phyloP scores from a whole-genome alignment of 345 rosid genomes.

The Dimocarpus longan region DNA sequence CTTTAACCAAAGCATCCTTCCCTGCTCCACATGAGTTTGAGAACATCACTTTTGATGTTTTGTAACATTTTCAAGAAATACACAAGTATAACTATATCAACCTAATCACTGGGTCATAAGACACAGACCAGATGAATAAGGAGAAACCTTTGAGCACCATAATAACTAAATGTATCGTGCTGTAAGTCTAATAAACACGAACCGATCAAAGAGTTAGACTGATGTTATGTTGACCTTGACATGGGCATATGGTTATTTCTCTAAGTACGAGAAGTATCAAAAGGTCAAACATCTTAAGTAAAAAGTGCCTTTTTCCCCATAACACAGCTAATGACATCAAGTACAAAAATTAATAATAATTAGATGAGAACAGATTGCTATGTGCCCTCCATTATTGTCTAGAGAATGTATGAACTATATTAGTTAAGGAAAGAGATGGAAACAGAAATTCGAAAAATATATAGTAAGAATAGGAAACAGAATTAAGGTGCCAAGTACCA shows the following conservation, averaged over 20 bases:
- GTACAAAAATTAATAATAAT: neutral
- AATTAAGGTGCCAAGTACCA: neutral
- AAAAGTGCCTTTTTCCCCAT: too few relatives aligned
- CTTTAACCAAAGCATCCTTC: constrained; percentile 87
- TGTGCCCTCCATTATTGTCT: neutral
- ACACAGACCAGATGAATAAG: neutral
- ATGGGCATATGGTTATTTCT: too few relatives aligned
- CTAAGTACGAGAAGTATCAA: too few relatives aligned
- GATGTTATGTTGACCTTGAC: too few relatives aligned
- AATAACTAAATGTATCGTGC: too few relatives aligned
- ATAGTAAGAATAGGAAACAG: neutral
- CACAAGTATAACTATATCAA: neutral
- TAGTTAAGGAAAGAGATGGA: neutral
- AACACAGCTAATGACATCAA: neutral
- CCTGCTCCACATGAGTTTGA: constrained; percentile 54
- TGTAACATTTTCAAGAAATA: neutral
- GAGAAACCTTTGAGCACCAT: neutral
- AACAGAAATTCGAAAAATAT: neutral
- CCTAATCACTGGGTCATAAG: neutral
- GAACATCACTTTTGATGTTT: constrained; percentile 11
- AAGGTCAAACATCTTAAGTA: too few relatives aligned
- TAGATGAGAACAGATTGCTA: neutral
- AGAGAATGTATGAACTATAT: neutral
- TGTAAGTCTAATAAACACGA: too few relatives aligned
- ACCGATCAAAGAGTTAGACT: too few relatives aligned